Base-by-base conservation (phyloP, 192 early-diverging fungal species). In the Gaertneriomyces semiglobifer region DNA sequence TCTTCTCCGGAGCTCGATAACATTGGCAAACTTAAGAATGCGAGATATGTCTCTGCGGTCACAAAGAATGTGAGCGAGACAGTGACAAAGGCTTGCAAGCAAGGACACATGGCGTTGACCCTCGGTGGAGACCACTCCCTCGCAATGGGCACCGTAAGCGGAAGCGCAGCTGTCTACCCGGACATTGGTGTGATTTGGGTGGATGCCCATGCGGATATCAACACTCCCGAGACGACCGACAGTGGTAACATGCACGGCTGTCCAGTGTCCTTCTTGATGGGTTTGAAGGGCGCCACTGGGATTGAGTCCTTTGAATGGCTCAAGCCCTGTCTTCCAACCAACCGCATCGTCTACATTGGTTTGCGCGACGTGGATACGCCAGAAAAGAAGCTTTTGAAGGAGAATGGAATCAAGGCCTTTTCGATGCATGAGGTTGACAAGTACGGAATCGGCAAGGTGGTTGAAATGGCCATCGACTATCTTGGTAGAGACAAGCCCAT, bases 231-330 rank as follows among this genome's bases (percentile, higher is more conserved):
- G 51, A 85, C 88, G 9, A 96, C 93, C 7, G 83, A 85, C 18
- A 89, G 89, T 12, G 95, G 95, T 25, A 96, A 98, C 77, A 82
- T 98, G 54, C 95, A 98, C 63, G 95, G 95, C 14, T 98, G 95
- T 75, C 95, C 95, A 43, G 76, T 96, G 42, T 88, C 92, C 6
- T 98, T 94, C 74, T 74, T 98, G 41, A 76, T 90, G 61, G 94
- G 92, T 6, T 81, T 96, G 45, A 4, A 40, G 18, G 57, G 65
- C 65, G 86, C 88, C 52, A 84, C 79, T n/a, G 66, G 83, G 10
- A 65, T 88, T 40, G 77, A 77, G 8, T 79, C 71, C 46, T 94
- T 93, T 63, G 69, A 72, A 33, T 98, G 95, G 95, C 76, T 94
- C 52, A 83, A 85, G 59, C 86, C 89, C 25, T 84, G 86, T 64